These are phyloP conservation scores for Mycena pura DNA, from an alignment of 768 basidiomycete genomes.

Conservation along the genomic window DNA sequence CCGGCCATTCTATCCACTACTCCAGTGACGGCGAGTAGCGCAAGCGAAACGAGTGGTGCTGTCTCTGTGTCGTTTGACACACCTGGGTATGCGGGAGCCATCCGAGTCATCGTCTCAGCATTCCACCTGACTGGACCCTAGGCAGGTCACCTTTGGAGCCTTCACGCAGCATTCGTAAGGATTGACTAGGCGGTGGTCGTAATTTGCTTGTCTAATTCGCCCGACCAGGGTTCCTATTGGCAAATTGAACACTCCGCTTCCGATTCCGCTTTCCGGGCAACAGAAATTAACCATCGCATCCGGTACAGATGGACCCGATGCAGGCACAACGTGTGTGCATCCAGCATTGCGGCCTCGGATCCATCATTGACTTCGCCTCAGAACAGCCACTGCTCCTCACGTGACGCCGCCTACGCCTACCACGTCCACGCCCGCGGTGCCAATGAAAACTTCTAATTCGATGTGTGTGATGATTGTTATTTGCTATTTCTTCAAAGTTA, in stretches of 20 bases:
- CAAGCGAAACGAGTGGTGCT: neutral
- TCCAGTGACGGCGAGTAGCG: neutral
- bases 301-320: neutral
- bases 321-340: neutral
- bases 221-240: neutral
- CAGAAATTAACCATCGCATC: constrained; percentile 4
- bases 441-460: neutral
- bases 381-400: too few species aligned
- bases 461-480: too few species aligned
- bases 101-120: too few species aligned
- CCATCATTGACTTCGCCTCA: too few species aligned
- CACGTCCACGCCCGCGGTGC: too few species aligned
- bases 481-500: too few species aligned
- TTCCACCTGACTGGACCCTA: neutral
- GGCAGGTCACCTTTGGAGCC: constrained; percentile 6
- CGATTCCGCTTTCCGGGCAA: constrained; percentile 13
- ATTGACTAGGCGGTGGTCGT: neutral
- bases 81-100: too few species aligned
- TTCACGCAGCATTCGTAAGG: constrained; percentile 9
- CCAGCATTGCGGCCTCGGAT: too few species aligned
- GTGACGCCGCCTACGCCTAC: too few species aligned
- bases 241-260: too few species aligned
- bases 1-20: neutral
- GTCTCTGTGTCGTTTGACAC: neutral
- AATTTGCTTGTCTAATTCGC: neutral